Evolutionary conservation across 225 moss, liverwort and hornwort species (phyloP), one percentile per base, ranked within the genome.

Genomic region (Thuidium tamariscinum): DNA sequence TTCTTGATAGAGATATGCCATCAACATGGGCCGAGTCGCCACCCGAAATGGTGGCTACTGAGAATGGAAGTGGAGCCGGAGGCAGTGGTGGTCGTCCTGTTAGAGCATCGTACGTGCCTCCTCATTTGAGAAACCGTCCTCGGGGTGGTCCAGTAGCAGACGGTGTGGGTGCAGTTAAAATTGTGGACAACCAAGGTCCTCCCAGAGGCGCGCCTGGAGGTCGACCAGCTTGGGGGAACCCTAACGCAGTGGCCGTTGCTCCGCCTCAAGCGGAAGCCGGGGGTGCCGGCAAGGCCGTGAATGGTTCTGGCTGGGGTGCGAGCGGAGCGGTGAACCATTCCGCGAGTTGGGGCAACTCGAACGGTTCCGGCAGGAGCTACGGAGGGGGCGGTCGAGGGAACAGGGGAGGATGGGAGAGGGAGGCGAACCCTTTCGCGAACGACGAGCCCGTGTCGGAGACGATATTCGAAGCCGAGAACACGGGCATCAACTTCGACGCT

Each of bases 21-120:
- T 94, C 95, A 94, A 94, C 95, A 96, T 98, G 98, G 98, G 89
- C 93, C 91, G 98, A 96, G 95, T 93, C 93, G 95, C 95, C 98
- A 95, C 95, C 98, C 93, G 96, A 98, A 55, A 95, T 95, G 98
- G 96, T 96, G 96, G 98, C 94, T 81, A 7, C 84, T 89, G 96
- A 95, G 89, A 95, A 98, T 91, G 96, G 96, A 51, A 67, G 81
- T 69, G 92, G 89, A 86, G 91, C 89, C 37, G 95, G 90, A 89
- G 92, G 85, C 19, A 90, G 87, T 70, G 89, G 90, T 85, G 89
- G 89, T 84, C 95, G 98, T 80, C 89, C 96, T 57, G 92, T 93
- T 7, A 95, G 98, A 88, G 90, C 88, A 6, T 98, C 98, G 49
- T 98, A 98, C 81, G 97, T 98, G 84, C 98, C 98, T 79, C 98